A percentile compares a stretch with the other conserved stretches of the same genome.
Evolutionary conservation across 345 rosid species (phyloP).

Genomic region (Lepidium africanum): DNA sequence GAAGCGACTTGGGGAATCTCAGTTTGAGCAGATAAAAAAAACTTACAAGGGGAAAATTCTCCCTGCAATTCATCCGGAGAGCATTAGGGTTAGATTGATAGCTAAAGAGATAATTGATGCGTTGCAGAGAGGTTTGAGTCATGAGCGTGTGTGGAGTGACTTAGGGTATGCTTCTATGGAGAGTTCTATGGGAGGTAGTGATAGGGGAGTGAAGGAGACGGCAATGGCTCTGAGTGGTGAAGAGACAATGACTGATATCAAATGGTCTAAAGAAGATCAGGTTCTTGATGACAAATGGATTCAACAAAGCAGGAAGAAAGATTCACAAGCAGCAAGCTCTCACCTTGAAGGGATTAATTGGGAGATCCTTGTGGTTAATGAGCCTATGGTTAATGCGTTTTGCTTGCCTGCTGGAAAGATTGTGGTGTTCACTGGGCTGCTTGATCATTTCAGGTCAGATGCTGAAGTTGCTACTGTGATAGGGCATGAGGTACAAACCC

Average conservation of each 20-base stretch:
- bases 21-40: slow-evolving; percentile 54
- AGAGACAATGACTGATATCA: slow-evolving; percentile 12
- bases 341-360: slow-evolving; percentile 83
- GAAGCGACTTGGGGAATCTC: slow-evolving; percentile 56
- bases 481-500: slow-evolving; percentile 70
- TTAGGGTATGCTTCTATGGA: slow-evolving; percentile 59
- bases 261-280: slow-evolving; percentile 68
- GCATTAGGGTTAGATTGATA: slow-evolving; percentile 61
- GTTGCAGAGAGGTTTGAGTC: slow-evolving; percentile 69
- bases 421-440: slow-evolving; percentile 80
- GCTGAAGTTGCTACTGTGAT: slow-evolving; percentile 86
- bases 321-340: slow-evolving; percentile 36
- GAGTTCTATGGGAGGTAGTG: slow-evolving; percentile 9
- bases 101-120: slow-evolving; percentile 68
- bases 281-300: slow-evolving; percentile 89
- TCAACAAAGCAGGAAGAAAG: slow-evolving; percentile 58
- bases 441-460: slow-evolving; percentile 65
- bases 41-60: slow-evolving; percentile 59
- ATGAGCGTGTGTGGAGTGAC: slow-evolving; percentile 68
- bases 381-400: slow-evolving; percentile 70
- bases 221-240: slow-evolving; percentile 34
- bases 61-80: slow-evolving; percentile 80
- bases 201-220: slow-evolving; percentile 34
- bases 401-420: slow-evolving; percentile 92
- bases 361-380: slow-evolving; percentile 86